phyloP scores from a whole-genome alignment of 805 yeast species.

The Candida pseudofarinosa region DNA sequence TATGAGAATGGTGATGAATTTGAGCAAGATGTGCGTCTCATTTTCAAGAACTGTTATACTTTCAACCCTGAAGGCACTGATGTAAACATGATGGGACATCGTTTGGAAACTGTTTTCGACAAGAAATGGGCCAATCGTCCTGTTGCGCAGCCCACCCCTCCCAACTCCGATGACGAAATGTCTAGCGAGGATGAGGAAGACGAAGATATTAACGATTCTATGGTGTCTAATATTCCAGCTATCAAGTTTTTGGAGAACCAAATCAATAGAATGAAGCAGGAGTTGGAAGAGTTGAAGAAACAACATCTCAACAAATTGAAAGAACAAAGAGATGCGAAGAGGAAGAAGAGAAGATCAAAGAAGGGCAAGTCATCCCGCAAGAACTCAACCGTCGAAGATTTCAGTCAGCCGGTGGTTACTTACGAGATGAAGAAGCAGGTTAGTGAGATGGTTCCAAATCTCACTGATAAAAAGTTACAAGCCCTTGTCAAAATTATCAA shows the following conservation, averaged over 20 bases:
- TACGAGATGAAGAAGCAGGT: slow-evolving; percentile 96
- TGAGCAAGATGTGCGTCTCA: slow-evolving; percentile 74
- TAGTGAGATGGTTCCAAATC: slow-evolving; percentile 74
- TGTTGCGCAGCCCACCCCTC: slow-evolving; percentile 63
- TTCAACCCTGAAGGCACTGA: slow-evolving; percentile 98
- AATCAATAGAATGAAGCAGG: slow-evolving; percentile 77
- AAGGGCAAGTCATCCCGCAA: slow-evolving; percentile 24
- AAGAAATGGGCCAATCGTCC: slow-evolving; percentile 77
- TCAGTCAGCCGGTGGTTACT: slow-evolving; percentile 51
- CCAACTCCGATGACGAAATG: slow-evolving; percentile 38
- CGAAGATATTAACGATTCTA: slow-evolving; percentile 50
- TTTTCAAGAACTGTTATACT: slow-evolving; percentile 82
- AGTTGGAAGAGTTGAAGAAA: slow-evolving; percentile 75
- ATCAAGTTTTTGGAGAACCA: slow-evolving; percentile 87
- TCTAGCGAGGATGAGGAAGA: slow-evolving; percentile 48
- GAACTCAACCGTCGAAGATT: slow-evolving; percentile 18
- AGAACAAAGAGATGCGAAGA: slow-evolving; percentile 56
- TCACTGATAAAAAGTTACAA: slow-evolving; percentile 75
- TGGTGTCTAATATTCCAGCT: slow-evolving; percentile 76
- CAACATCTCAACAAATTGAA: slow-evolving; percentile 66
- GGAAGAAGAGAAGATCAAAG: slow-evolving; percentile 38
- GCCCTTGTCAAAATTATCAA: slow-evolving; percentile 82
- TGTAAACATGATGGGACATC: slow-evolving; percentile 92
- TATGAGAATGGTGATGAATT: slow-evolving; percentile 88
- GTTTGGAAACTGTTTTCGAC: slow-evolving; percentile 80